Percentiles rank a stretch among this genome's conserved stretches.
Conservation (phyloP, 345 rosid genomes). For the Lepidium didymum region DNA sequence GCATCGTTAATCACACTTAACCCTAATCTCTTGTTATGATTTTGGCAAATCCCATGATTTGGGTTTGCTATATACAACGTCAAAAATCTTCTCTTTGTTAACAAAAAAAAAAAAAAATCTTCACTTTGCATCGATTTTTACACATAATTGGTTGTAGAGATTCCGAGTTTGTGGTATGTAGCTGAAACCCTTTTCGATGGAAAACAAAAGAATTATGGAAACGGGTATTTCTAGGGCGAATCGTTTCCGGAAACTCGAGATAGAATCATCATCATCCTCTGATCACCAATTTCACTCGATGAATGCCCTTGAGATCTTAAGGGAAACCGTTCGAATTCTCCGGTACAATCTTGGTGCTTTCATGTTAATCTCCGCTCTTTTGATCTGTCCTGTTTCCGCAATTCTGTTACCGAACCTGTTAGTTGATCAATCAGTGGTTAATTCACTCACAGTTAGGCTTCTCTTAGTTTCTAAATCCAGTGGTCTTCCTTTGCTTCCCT, state of each 20-base stretch:
- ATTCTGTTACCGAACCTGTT: constrained; percentile 56
- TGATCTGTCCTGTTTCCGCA: constrained; percentile 82
- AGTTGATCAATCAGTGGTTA: constrained; percentile 59
- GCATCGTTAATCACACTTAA: not conserved
- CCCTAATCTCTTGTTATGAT: not conserved
- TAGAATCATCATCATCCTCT: constrained; percentile 27
- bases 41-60: not conserved
- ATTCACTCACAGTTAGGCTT: constrained; percentile 50
- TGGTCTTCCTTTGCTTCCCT: constrained; percentile 63
- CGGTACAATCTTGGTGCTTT: constrained; percentile 60
- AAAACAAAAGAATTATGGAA: not conserved
- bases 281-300: constrained; percentile 44
- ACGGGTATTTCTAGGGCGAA: constrained; percentile 37
- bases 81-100: not conserved
- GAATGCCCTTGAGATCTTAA: constrained; percentile 81
- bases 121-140: not conserved
- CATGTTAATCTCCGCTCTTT: constrained; percentile 47
- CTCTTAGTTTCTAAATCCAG: constrained; percentile 61
- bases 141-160: not conserved
- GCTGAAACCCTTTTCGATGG: not conserved
- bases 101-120: not conserved
- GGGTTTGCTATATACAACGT: not conserved
- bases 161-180: not conserved
- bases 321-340: constrained; percentile 80
- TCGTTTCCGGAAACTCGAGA: constrained; percentile 32